A percentile compares a stretch with the other conserved stretches of the same genome.
These are phyloP conservation scores for Myxozyma geophila DNA, from an alignment of 805 yeast species.

Conservation along the genomic window DNA sequence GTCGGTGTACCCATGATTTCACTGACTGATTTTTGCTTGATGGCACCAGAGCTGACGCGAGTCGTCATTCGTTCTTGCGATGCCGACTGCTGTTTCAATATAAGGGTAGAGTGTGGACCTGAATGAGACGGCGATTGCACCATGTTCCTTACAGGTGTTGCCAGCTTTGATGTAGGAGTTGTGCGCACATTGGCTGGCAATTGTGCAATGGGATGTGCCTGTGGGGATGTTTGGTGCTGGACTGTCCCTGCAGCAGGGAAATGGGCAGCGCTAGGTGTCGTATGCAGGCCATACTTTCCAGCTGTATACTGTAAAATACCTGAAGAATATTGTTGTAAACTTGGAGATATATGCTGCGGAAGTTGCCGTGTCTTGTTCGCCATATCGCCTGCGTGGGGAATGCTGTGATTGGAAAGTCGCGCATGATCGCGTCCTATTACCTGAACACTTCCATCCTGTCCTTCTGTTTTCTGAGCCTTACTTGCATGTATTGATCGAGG, in stretches of 20 bases:
- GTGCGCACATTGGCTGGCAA: background rate
- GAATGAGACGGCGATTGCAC: background rate
- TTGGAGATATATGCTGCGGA: background rate
- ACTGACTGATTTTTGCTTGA: conserved; percentile 36
- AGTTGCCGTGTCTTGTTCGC: conserved; percentile 3
- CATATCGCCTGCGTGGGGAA: conserved; percentile 1
- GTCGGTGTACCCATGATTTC: conserved; percentile 37
- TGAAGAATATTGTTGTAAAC: conserved; percentile 8
- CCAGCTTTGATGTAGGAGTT: background rate
- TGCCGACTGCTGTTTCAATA: conserved; percentile 41
- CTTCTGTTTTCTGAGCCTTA: conserved; percentile 16
- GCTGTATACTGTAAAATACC: conserved; percentile 6
- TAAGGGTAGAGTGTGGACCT: conserved; percentile 34
- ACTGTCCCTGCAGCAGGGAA: background rate
- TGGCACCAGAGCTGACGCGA: conserved; percentile 38
- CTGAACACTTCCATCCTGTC: conserved; percentile 6
- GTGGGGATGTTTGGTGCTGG: background rate
- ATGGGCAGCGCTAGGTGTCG: background rate
- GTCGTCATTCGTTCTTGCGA: conserved; percentile 42
- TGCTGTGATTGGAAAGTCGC: background rate
- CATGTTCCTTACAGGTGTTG: background rate
- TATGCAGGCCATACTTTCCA: conserved; percentile 4
- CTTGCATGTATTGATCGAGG: conserved; percentile 33
- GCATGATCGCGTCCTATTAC: conserved; percentile 1
- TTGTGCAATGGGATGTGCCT: background rate